Conservation (phyloP, 2,329 filamentous ascomycete genomes). For the Xylariaceae sp. region DNA sequence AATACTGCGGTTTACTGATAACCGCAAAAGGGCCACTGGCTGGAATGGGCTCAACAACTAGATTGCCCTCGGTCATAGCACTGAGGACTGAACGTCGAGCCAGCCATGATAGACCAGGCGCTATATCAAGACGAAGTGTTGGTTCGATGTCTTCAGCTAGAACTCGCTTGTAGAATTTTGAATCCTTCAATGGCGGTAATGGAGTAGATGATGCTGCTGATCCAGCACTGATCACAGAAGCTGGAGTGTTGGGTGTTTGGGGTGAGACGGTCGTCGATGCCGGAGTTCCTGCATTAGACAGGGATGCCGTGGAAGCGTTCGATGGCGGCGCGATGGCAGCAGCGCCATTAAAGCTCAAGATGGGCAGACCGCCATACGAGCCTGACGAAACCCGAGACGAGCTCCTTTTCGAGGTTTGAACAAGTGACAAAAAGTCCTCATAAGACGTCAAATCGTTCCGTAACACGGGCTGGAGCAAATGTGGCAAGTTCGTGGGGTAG, state of each 20-base stretch:
- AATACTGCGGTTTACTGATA: conserved; percentile 50
- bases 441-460: conserved; percentile 77
- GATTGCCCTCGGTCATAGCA: conserved; percentile 76
- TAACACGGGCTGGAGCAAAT: conserved; percentile 78
- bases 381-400: conserved; percentile 64
- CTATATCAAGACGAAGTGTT: conserved; percentile 81
- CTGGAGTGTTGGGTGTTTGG: conserved; percentile 55
- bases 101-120: conserved; percentile 90
- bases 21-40: conserved; percentile 48
- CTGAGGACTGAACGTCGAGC: conserved; percentile 79
- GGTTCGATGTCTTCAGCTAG: conserved; percentile 91
- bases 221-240: conserved; percentile 46
- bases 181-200: conserved; percentile 73
- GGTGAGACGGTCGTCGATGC: conserved; percentile 51
- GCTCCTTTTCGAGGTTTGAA: conserved; percentile 62
- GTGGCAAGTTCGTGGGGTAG: conserved; percentile 68
- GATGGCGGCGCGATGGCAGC: conserved; percentile 47
- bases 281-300: conserved; percentile 43
- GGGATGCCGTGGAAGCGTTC: conserved; percentile 58
- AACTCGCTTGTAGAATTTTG: conserved; percentile 88
- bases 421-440: conserved; percentile 77
- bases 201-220: conserved; percentile 37
- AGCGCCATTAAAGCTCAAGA: conserved; percentile 44
- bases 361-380: conserved; percentile 61
- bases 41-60: conserved; percentile 86